phyloP scores from a whole-genome alignment of 352 stramenopile species.

The Phytophthora melonis region DNA sequence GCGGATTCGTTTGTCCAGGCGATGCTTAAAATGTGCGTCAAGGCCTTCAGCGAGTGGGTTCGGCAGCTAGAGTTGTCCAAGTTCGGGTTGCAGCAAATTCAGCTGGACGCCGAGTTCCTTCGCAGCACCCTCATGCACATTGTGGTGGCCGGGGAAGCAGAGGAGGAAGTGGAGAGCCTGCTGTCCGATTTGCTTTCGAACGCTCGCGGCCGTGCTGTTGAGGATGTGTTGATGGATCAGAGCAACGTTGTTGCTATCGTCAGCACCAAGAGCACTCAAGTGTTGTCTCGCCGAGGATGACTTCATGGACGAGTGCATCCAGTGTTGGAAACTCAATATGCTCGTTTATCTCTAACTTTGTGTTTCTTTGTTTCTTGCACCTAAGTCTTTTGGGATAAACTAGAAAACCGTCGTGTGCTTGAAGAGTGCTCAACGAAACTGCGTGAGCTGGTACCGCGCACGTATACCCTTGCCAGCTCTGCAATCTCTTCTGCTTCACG shows the following conservation, averaged over 20 bases:
- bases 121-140: slow-evolving; percentile 61
- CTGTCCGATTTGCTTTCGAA: slow-evolving; percentile 84
- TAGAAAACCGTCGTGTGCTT: slow-evolving; percentile 15
- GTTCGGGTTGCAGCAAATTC: slow-evolving; percentile 81
- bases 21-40: slow-evolving; percentile 86
- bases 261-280: slow-evolving; percentile 80
- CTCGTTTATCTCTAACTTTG: slow-evolving; percentile 27
- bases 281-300: slow-evolving; percentile 63
- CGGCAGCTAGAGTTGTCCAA: slow-evolving; percentile 67
- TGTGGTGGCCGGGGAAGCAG: slow-evolving; percentile 44
- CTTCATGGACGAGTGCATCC: not conserved
- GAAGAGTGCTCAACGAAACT: slow-evolving; percentile 25
- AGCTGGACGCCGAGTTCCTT: slow-evolving; percentile 84
- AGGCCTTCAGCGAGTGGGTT: slow-evolving; percentile 78
- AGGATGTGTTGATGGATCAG: slow-evolving; percentile 85
- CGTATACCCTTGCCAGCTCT: slow-evolving; percentile 42
- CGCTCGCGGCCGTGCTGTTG: slow-evolving; percentile 63
- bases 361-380: slow-evolving; percentile 17
- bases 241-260: slow-evolving; percentile 87
- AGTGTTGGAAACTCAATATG: slow-evolving; percentile 12
- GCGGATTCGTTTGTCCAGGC: slow-evolving; percentile 69
- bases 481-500: slow-evolving; percentile 32
- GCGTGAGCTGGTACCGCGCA: slow-evolving; percentile 55
- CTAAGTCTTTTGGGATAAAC: slow-evolving; percentile 19
- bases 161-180: slow-evolving; percentile 81